A percentile compares a stretch with the other conserved stretches of the same genome.
Conservation (phyloP, 352 stramenopile species). For the Globisporangium recalcitrans region DNA sequence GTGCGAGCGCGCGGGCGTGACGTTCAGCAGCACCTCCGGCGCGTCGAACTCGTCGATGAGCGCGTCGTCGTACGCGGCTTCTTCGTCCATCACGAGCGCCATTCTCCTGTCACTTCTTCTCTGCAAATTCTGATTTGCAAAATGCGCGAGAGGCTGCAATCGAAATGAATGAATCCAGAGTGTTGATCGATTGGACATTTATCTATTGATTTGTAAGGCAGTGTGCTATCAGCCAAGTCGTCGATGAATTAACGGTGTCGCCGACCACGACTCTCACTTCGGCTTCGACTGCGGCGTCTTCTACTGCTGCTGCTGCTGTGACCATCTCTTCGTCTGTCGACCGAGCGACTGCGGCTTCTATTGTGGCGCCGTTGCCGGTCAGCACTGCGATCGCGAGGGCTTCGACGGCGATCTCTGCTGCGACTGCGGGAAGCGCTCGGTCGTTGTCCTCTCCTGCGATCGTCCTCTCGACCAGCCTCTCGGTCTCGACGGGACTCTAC, state of each 20-base stretch:
- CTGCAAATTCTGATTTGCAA: neutral
- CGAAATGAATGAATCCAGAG: constrained; percentile 1
- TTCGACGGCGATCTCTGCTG: constrained; percentile 17
- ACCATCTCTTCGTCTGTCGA: neutral
- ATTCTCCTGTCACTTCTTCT: constrained; percentile 1
- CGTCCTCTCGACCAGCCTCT: neutral
- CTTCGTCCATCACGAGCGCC: constrained; percentile 6
- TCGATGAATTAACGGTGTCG: constrained; percentile 14
- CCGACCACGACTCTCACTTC: constrained; percentile 10
- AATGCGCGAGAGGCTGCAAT: neutral
- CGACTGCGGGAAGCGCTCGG: constrained; percentile 14
- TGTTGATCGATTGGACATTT: neutral
- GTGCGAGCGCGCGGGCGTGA: neutral
- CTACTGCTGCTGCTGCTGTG: constrained; percentile 7
- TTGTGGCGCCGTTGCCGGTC: constrained; percentile 1
- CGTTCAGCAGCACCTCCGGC: neutral
- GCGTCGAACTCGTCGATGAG: constrained; percentile 71
- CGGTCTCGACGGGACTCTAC: neutral
- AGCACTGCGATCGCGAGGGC: constrained; percentile 11
- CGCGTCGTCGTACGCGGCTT: constrained; percentile 37
- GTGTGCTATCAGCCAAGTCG: neutral
- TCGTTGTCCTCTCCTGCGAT: neutral
- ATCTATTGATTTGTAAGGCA: neutral
- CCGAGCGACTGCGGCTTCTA: constrained; percentile 20
- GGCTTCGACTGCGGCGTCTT: constrained; percentile 8